Evolutionary conservation across 1,284 basidiomycete genomes (phyloP).

Genomic region (Leccinum angustisporum): DNA sequence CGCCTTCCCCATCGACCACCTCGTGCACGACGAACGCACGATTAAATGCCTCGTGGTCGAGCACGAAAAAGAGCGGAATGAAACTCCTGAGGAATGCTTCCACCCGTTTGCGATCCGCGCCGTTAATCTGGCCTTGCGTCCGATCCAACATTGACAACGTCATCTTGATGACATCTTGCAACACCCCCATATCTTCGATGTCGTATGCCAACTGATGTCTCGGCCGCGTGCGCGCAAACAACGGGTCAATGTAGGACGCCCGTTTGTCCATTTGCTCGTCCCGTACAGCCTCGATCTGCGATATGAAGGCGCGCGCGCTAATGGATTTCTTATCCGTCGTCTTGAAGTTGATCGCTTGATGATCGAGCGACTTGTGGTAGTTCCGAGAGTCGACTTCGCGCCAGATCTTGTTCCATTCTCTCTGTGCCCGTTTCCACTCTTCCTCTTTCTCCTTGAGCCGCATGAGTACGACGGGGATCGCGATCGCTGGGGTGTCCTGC

Average conservation of each 20-base stretch:
- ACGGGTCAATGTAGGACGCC: slow-evolving; percentile 73
- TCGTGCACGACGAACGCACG: slow-evolving; percentile 57
- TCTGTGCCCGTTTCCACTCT: slow-evolving; percentile 98
- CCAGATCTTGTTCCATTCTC: slow-evolving; percentile 99
- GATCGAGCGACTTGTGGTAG: slow-evolving; percentile 91
- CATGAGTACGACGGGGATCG: slow-evolving; percentile 90
- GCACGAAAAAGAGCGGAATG: slow-evolving; percentile 69
- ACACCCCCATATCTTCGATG: slow-evolving; percentile 73
- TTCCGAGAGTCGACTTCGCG: slow-evolving; percentile 94
- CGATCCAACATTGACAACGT: slow-evolving; percentile 91
- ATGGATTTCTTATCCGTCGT: slow-evolving; percentile 89
- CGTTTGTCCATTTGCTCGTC: slow-evolving; percentile 85
- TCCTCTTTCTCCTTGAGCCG: slow-evolving; percentile 96
- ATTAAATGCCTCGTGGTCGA: slow-evolving; percentile 73
- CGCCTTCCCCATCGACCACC: slow-evolving; percentile 49
- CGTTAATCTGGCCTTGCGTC: slow-evolving; percentile 71
- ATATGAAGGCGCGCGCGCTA: slow-evolving; percentile 81
- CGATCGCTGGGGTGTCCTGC: slow-evolving; percentile 91
- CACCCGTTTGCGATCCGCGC: slow-evolving; percentile 76
- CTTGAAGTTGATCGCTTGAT: slow-evolving; percentile 92
- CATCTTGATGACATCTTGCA: slow-evolving; percentile 89
- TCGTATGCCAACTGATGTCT: slow-evolving; percentile 81
- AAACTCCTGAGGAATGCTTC: slow-evolving; percentile 85
- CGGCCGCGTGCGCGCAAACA: slow-evolving; percentile 69
- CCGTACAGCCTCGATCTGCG: slow-evolving; percentile 86